These are phyloP conservation scores for Hymenoscyphus salicellus DNA, from an alignment of 2,329 filamentous ascomycete genomes.

Conservation along the genomic window DNA sequence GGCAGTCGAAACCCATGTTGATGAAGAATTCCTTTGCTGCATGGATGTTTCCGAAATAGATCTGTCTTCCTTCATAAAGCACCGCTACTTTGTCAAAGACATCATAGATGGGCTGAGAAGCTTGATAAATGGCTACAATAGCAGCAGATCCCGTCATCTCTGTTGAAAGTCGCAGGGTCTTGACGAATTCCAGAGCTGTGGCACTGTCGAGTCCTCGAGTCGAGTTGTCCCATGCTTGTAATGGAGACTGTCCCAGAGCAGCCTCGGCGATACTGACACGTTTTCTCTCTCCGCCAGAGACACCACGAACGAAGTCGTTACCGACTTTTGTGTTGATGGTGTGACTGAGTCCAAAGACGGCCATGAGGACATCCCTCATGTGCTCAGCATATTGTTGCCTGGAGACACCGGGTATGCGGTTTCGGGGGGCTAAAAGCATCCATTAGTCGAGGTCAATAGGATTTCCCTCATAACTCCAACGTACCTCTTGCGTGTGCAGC, in stretches of 20 bases:
- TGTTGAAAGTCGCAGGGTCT: constrained; percentile 61
- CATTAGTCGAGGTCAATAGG: background rate
- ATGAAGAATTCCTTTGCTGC: constrained; percentile 64
- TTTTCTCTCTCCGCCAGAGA: constrained; percentile 71
- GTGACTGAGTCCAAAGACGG: constrained; percentile 70
- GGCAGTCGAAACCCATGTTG: constrained; percentile 69
- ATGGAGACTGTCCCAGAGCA: constrained; percentile 48
- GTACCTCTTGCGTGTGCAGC: constrained; percentile 60
- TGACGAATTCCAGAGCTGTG: constrained; percentile 69
- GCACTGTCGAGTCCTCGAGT: constrained; percentile 71
- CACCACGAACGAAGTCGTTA: constrained; percentile 69
- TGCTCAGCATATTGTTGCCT: constrained; percentile 53
- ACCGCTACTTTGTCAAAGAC: constrained; percentile 74
- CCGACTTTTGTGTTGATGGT: constrained; percentile 72
- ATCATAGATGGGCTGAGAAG: constrained; percentile 66
- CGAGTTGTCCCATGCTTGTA: constrained; percentile 72
- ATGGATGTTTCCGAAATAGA: constrained; percentile 66
- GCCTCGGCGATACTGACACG: constrained; percentile 81
- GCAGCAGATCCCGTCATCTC: constrained; percentile 62
- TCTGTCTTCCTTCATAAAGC: constrained; percentile 73
- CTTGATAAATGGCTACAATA: constrained; percentile 69
- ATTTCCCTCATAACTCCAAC: background rate
- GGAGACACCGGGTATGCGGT: constrained; percentile 60
- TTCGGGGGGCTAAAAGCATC: constrained; percentile 53
- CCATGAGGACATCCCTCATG: constrained; percentile 57